Conservation (phyloP, 2,329 filamentous ascomycete species). For the Penicillium fuscoglaucum region DNA sequence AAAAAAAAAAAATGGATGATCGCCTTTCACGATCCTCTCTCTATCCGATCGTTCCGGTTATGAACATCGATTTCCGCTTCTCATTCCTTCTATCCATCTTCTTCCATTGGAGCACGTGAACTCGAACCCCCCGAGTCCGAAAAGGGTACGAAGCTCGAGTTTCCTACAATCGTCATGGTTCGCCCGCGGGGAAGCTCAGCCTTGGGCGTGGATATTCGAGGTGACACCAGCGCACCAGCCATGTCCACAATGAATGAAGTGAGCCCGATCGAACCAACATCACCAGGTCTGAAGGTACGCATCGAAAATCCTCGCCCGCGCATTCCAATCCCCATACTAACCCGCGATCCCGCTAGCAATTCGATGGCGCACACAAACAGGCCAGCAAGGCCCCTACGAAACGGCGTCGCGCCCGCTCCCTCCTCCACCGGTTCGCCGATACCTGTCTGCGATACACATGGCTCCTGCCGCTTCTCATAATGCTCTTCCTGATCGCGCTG, state of each 20-base stretch:
- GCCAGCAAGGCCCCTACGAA: conserved; percentile 41
- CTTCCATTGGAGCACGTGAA: conserved; percentile 6
- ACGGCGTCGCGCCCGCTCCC: conserved; percentile 46
- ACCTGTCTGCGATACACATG: conserved; percentile 56
- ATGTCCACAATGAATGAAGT: conserved; percentile 47
- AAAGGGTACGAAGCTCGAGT: not conserved
- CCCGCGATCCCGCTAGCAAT: conserved; percentile 13
- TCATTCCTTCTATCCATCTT: not conserved
- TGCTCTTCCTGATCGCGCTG: conserved; percentile 61
- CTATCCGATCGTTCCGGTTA: conserved; percentile 5
- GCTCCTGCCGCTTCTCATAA: conserved; percentile 67
- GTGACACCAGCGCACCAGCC: conserved; percentile 49
- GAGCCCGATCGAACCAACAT: conserved; percentile 34
- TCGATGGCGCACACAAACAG: conserved; percentile 32
- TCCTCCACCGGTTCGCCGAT: conserved; percentile 47
- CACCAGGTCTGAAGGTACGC: conserved; percentile 35
- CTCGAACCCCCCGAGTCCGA: not conserved
- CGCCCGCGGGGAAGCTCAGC: conserved; percentile 47
- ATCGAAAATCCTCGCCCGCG: conserved; percentile 11
- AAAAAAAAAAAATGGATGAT: conserved; percentile 7
- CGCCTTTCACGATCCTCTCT: conserved; percentile 6
- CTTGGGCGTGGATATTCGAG: conserved; percentile 49
- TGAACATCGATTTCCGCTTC: not conserved
- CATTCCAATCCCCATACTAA: conserved; percentile 1
- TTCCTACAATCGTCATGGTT: conserved; percentile 30